Evolutionary conservation across 495 filamentous ascomycete species (phyloP).

Genomic region (Aspergillus cavernicola): DNA sequence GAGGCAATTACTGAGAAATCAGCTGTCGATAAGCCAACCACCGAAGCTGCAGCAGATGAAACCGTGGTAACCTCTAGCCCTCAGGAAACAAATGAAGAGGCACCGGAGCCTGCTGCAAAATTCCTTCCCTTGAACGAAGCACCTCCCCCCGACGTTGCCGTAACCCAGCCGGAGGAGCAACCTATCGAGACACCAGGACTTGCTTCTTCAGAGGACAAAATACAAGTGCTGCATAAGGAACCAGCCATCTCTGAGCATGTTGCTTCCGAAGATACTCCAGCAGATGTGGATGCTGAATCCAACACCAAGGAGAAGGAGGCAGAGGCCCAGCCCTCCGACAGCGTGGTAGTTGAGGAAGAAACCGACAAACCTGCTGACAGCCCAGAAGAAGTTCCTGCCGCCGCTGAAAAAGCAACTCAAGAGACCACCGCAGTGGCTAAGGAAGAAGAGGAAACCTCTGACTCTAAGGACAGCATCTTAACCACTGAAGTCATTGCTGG

Average conservation of each 20-base stretch:
- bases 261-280: conserved; percentile 2
- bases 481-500: conserved; percentile 26
- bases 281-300: background rate
- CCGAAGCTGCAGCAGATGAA: conserved; percentile 12
- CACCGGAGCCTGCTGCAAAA: background rate
- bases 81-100: conserved; percentile 3
- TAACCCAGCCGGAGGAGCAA: background rate
- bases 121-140: conserved; percentile 8
- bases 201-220: conserved; percentile 4
- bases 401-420: conserved; percentile 14
- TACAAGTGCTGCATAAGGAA: conserved; percentile 9
- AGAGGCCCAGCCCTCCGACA: background rate
- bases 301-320: conserved; percentile 1
- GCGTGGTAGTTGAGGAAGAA: background rate
- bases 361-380: background rate
- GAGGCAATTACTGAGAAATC: conserved; percentile 8
- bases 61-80: background rate
- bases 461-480: conserved; percentile 19
- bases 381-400: background rate
- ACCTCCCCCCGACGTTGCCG: conserved; percentile 1
- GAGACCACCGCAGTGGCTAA: conserved; percentile 16
- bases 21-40: background rate
- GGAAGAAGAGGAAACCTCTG: conserved; percentile 5
- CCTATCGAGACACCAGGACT: conserved; percentile 1
- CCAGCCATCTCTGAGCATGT: conserved; percentile 3